Evolutionary conservation across 108 stramenopile genomes (phyloP).

Genomic region (Mayamaea pseudoterrestris): DNA sequence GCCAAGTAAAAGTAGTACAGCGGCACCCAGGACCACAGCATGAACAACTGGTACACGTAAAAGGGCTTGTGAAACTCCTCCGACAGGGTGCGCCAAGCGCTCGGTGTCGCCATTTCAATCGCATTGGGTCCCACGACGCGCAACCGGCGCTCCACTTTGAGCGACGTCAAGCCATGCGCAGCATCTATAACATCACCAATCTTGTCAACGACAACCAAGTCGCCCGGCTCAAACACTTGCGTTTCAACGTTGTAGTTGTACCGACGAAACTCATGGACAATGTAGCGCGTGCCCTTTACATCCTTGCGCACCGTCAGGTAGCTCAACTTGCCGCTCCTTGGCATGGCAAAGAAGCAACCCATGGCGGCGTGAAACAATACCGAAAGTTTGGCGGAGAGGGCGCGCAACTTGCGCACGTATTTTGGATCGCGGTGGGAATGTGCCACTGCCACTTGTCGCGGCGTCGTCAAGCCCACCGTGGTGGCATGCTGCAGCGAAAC

Average conservation of each 20-base stretch:
- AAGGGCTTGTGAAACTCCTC: constrained; percentile 44
- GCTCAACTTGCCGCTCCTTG: constrained; percentile 6
- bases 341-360: constrained; percentile 12
- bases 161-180: constrained; percentile 19
- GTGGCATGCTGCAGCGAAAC: constrained; percentile 1
- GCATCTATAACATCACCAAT: constrained; percentile 20
- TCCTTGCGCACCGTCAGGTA: constrained; percentile 19
- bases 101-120: constrained; percentile 34
- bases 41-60: constrained; percentile 52
- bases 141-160: constrained; percentile 20
- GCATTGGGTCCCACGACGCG: constrained; percentile 32
- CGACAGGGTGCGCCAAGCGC: constrained; percentile 16
- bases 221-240: neutral
- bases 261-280: constrained; percentile 31
- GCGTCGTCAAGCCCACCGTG: constrained; percentile 7
- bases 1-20: constrained; percentile 56
- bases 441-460: constrained; percentile 2
- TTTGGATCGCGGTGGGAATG: too few relatives aligned
- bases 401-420: too few relatives aligned
- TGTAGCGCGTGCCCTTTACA: constrained; percentile 21
- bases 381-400: too few relatives aligned
- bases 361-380: constrained; percentile 13
- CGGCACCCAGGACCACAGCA: constrained; percentile 47
- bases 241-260: constrained; percentile 19
- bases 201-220: constrained; percentile 4